Conservation (phyloP, 192 early-diverging fungal genomes). For the Backusella parvicylindrica region DNA sequence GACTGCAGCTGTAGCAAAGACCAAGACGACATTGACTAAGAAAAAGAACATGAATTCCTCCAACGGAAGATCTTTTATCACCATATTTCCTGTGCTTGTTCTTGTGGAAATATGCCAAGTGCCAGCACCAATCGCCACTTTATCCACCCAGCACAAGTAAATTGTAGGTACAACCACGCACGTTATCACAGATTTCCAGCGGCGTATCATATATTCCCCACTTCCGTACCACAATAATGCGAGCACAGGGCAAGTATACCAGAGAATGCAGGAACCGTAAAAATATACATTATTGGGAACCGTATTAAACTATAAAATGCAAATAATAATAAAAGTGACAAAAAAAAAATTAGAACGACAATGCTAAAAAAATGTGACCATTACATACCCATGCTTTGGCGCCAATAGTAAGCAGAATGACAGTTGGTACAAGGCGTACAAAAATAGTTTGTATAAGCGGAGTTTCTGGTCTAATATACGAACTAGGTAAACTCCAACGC, state of each 20-base stretch:
- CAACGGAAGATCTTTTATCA: conserved; percentile 40
- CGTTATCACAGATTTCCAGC: conserved; percentile 9
- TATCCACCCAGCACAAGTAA: conserved; percentile 48
- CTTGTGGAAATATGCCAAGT: conserved; percentile 44
- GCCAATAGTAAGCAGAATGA: conserved; percentile 12
- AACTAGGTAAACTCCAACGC: conserved; percentile 30
- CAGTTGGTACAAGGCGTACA: conserved; percentile 24
- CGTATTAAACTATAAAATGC: conserved; percentile 10
- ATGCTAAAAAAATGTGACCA: not conserved
- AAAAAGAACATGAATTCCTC: conserved; percentile 53
- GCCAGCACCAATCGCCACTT: conserved; percentile 36
- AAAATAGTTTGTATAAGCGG: not conserved
- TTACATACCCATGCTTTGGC: conserved; percentile 23
- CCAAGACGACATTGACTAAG: conserved; percentile 36
- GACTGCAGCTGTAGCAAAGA: conserved; percentile 34
- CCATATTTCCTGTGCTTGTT: conserved; percentile 37
- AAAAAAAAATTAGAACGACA: conserved; percentile 1
- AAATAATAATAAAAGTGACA: not conserved
- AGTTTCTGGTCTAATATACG: conserved; percentile 19
- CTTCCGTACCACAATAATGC: conserved; percentile 47
- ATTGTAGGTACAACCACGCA: conserved; percentile 37
- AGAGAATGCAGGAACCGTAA: conserved; percentile 45
- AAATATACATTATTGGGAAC: conserved; percentile 37
- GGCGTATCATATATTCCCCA: conserved; percentile 41
- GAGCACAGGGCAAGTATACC: conserved; percentile 44